phyloP scores from a whole-genome alignment of 2,329 filamentous ascomycete genomes.

The Ceratocystis eucalypticola region DNA sequence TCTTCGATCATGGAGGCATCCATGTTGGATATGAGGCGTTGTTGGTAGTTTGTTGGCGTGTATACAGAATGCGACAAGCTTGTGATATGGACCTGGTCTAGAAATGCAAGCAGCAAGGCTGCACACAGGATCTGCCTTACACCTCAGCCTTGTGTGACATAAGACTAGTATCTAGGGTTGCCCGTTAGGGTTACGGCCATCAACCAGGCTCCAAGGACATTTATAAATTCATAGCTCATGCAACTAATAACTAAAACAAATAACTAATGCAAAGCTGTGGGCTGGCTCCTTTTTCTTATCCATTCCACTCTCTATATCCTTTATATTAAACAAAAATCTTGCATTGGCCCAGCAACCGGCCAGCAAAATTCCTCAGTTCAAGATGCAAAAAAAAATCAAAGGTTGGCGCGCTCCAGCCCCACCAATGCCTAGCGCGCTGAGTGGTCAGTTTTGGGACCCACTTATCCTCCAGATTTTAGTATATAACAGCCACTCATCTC shows the following conservation, averaged over 20 bases:
- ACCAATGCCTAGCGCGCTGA: neutral
- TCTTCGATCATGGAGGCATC: slow-evolving; percentile 73
- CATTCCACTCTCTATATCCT: neutral
- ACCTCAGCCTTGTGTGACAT: neutral
- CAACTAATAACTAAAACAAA: too few relatives aligned
- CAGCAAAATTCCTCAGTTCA: neutral
- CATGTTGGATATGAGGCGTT: slow-evolving; percentile 29
- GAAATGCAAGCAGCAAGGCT: neutral
- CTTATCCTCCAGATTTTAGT: neutral
- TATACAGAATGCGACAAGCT: slow-evolving; percentile 1
- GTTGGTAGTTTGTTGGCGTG: neutral
- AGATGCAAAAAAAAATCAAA: neutral
- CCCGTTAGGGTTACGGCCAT: accelerated
- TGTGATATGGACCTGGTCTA: slow-evolving; percentile 5
- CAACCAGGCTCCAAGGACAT: neutral
- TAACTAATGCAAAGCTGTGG: too few relatives aligned
- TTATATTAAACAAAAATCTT: neutral
- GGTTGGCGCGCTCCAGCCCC: neutral
- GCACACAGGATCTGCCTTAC: neutral
- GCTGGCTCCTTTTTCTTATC: too few relatives aligned
- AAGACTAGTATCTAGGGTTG: neutral
- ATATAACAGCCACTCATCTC: slow-evolving; percentile 6
- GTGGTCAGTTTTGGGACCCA: neutral
- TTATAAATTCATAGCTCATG: too few relatives aligned
- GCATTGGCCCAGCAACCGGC: neutral